phyloP scores from a whole-genome alignment of 192 early-diverging fungal genomes.

The Phlyctochytrium bullatum region DNA sequence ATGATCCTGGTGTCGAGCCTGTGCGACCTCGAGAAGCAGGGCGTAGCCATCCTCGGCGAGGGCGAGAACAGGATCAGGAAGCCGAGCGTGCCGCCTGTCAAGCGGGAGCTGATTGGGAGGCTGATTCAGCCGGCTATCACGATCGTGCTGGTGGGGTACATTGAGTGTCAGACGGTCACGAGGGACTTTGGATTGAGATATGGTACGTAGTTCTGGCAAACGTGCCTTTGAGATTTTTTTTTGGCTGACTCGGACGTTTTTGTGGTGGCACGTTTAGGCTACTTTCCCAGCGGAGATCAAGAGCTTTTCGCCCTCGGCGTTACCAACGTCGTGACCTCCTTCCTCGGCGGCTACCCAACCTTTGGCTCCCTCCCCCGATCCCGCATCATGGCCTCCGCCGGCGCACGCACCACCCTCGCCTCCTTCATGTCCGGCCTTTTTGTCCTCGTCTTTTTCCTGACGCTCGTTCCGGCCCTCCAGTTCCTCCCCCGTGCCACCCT shows the following conservation, averaged over 20 bases:
- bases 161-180: constrained; percentile 39
- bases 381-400: constrained; percentile 81
- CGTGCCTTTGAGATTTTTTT: too few relatives aligned
- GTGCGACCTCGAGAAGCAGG: constrained; percentile 20
- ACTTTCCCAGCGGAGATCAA: constrained; percentile 37
- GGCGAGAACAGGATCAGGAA: constrained; percentile 25
- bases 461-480: constrained; percentile 67
- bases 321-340: constrained; percentile 37
- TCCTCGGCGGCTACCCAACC: constrained; percentile 43
- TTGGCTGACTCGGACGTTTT: too few relatives aligned
- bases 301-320: constrained; percentile 39
- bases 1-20: constrained; percentile 32
- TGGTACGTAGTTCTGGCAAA: too few relatives aligned
- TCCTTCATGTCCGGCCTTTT: constrained; percentile 68
- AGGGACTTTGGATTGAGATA: constrained; percentile 34
- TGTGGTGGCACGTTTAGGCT: too few relatives aligned
- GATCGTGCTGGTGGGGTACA: constrained; percentile 40
- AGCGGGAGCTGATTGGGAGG: constrained; percentile 16
- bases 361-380: constrained; percentile 90
- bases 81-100: constrained; percentile 24
- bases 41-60: constrained; percentile 34
- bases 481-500: constrained; percentile 76
- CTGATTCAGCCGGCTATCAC: constrained; percentile 31
- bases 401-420: constrained; percentile 76
- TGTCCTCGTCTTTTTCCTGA: constrained; percentile 71